Base-by-base conservation (phyloP, 75 land plant species). In the Larix kaempferi region DNA sequence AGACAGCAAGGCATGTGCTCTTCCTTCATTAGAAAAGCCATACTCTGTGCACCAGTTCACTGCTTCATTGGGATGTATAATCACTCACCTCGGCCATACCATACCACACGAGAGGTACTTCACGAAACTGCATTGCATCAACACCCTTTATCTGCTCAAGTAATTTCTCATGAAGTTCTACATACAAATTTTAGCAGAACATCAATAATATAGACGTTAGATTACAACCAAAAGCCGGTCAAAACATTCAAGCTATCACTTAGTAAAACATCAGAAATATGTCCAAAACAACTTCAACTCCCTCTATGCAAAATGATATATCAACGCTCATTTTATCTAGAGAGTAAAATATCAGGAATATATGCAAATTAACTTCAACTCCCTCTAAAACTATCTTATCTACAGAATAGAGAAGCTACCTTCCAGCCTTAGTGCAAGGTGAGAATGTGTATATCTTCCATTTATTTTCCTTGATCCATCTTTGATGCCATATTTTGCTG, bases 51-150 rank as follows among this genome's bases (percentile, higher is more conserved):
- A 49, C 12, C 11, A 49, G 2, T 49, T 49, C 54, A 49, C 54
- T 49, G 54, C 54, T 49, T 49, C 12, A 49, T 49, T 49, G 12
- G 54, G 54, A 49, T 49, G 12, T 49, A 55, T 26, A 16, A 8
- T 59, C 15, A 58, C 80, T 76, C 79, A 96, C 99, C 99, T 94
- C 94, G 44, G 99, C 99, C 91, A 96, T 86, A 62, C 98, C 95
- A 88, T 75, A 76, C 94, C 92, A 96, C 75, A 83, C 84, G 59
- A 94, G 78, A 11, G 81, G 60, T 57, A 96, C 83, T 22, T 90
- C 91, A 49, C 86, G 77, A 52, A 87, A 84, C 56, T 91, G 83
- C 39, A 88, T 82, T 37, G 64, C 80, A 76, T 84, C 89, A 11
- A 90, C 94, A 80, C 88, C 93, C 75, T 90, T 86, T 71, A 90